Evolutionary conservation across 345 rosid genomes (phyloP), one percentile per base, ranked within the genome.

Genomic region (Adansonia digitata): DNA sequence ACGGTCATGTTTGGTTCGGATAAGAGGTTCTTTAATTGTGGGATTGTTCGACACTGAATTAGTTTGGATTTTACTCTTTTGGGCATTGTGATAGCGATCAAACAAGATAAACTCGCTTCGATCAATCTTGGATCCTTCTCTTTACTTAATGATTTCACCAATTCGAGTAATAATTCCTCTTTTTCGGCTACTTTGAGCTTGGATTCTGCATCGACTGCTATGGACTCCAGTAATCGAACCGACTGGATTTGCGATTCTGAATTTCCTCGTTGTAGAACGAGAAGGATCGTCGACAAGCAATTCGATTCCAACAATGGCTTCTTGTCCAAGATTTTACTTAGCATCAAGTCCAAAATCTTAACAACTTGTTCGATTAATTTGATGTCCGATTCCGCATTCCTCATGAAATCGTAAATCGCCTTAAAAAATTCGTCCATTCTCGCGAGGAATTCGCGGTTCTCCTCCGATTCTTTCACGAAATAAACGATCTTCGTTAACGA

Each of bases 41-140:
- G 13, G 61, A 90, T 82, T 1, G 82, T 51, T 40, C 77, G 82
- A 31, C 85, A 81, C 0, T 80, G 61, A 53, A 83, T 77, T 69
- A 93, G 81, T 73, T 71, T 87, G 18, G 78, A 59, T 74, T 81
- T 90, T 26, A 84, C 89, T 0, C 93, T 85, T 81, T 83, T 90
- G 5, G 88, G 65, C 76, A 49, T 69, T 0, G 98, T 83, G 59
- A 93, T 82, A 34, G 88, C 68, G 63, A 85, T 81, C 10, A 93
- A 51, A 71, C 90, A 85, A 0, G 92, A 88, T 57, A 95, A 77
- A 76, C 81, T 80, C 18, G 91, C 81, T 61, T 91, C 97, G 37
- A 86, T 81, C 72, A 92, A 29, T 35, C 53, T 42, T 3, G 81
- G 82, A 79, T 90, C 92, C 13, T 82, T 74, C 2, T 83, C 93